Conservation (phyloP, 1,139 yeast genomes). For the Nematodospora anomalae region DNA sequence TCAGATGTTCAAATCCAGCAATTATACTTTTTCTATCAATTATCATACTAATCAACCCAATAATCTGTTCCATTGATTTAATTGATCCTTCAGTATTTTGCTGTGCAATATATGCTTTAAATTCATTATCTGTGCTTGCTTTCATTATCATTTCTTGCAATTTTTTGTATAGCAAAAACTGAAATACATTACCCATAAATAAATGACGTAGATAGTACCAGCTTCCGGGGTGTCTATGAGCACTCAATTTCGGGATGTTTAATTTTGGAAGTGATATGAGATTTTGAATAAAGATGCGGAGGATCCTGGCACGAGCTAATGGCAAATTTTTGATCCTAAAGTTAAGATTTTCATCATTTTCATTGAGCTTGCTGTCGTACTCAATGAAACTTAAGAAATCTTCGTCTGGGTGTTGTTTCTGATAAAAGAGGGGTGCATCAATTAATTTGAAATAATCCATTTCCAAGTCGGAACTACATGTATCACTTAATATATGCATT, state of each 20-base stretch:
- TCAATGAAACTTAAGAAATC: slow-evolving; percentile 33
- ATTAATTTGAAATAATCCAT: slow-evolving; percentile 27
- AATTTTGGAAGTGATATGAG: slow-evolving; percentile 34
- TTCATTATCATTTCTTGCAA: slow-evolving; percentile 23
- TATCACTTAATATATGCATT: slow-evolving; percentile 1
- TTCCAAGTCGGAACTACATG: slow-evolving; percentile 16
- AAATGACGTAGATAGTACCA: slow-evolving; percentile 43
- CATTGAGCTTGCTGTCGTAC: slow-evolving; percentile 9
- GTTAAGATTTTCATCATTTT: slow-evolving; percentile 2
- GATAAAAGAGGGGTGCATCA: slow-evolving; percentile 34
- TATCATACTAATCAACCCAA: slow-evolving; percentile 21
- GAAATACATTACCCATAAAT: slow-evolving; percentile 40
- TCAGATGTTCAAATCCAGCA: slow-evolving; percentile 31
- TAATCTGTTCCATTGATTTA: slow-evolving; percentile 13
- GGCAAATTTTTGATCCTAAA: slow-evolving; percentile 19
- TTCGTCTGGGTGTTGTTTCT: slow-evolving; percentile 30
- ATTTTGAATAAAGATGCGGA: slow-evolving; percentile 27
- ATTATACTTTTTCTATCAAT: slow-evolving; percentile 27
- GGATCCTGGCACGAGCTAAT: slow-evolving; percentile 23
- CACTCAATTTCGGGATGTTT: slow-evolving; percentile 37
- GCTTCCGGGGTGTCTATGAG: slow-evolving; percentile 45
- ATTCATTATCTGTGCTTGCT: slow-evolving; percentile 12
- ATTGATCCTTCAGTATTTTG: slow-evolving; percentile 6
- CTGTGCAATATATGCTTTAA: slow-evolving; percentile 10
- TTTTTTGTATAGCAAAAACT: slow-evolving; percentile 39